Evolutionary conservation across 1,139 yeast species (phyloP), one percentile per base, ranked within the genome.

Genomic region (Protomyces arabidopsidicola): DNA sequence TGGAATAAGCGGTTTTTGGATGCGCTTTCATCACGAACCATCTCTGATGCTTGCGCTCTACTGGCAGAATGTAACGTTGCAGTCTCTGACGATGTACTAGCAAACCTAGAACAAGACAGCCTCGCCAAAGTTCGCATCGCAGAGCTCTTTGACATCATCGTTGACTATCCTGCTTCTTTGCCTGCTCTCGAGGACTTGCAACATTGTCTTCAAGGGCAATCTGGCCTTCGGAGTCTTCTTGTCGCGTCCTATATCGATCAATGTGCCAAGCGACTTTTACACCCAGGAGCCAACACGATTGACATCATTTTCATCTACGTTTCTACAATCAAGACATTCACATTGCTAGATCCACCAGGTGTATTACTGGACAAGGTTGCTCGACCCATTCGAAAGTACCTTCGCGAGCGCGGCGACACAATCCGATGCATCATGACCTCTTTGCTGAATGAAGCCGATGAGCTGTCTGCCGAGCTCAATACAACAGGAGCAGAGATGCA

Each of bases 281-380:
- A 90, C 71, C 88, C 96, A 1, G 96, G 97, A 10, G 83, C 88
- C 0, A 85, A 88, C 69, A 93, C 98, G 0, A 80, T 82, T 1
- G 90, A 86, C 65, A 86, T 90, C 2, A 81, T 93, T 31, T 75
- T 83, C 1, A 82, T 82, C 55, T 91, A 89, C 71, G 84, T 88
- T 2, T 82, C 85, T 31, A 84, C 95, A 0, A 87, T 91, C 57
- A 81, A 84, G 68, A 81, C 91, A 0, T 89, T 93, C 67, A 74
- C 87, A 35, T 76, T 86, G 0, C 78, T 93, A n/a, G 98, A 93
- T 70, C 96, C 96, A 1, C 81, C 88, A 53, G 97, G 97, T 0
- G 95, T 90, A 0, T 74, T 90, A 12, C 76, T 90, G 10, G 96
- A 89, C 72, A 84, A 84, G 66, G 95, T 87, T 0, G 83, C 88